phyloP scores from a whole-genome alignment of 2,329 filamentous ascomycete genomes.

The Colletotrichum lentis region DNA sequence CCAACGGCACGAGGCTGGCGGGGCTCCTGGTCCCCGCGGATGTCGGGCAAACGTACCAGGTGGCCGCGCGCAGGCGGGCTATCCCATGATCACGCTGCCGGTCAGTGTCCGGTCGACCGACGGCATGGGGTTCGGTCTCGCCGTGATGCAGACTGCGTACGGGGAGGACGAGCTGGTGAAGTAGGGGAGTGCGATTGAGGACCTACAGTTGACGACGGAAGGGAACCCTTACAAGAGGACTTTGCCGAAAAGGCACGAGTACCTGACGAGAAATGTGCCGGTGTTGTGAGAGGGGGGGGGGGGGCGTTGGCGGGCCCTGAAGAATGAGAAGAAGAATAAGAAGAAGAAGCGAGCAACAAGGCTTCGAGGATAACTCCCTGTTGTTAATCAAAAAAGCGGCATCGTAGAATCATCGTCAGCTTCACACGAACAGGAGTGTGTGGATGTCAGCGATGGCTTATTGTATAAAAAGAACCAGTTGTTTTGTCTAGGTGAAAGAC shows the following conservation, averaged over 20 bases:
- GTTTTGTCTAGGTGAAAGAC: no score
- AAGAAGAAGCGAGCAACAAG: no score
- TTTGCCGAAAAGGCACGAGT: slow-evolving; percentile 62
- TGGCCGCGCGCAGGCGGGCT: slow-evolving; percentile 81
- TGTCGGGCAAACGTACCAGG: slow-evolving; percentile 72
- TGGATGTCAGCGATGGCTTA: not conserved
- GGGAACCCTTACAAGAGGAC: slow-evolving; percentile 56
- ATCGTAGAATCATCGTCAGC: no score
- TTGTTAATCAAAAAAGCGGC: no score
- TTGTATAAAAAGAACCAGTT: not conserved
- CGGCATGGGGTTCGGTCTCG: slow-evolving; percentile 70
- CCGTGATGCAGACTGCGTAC: slow-evolving; percentile 67
- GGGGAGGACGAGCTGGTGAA: slow-evolving; percentile 65
- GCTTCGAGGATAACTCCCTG: no score
- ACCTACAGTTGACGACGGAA: slow-evolving; percentile 57
- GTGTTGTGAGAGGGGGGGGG: slow-evolving; percentile 26
- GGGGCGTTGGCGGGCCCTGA: not conserved
- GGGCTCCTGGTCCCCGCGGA: slow-evolving; percentile 74
- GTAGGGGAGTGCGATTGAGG: slow-evolving; percentile 71
- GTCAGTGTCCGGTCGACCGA: slow-evolving; percentile 61
- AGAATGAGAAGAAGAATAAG: no score
- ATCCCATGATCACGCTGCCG: slow-evolving; percentile 75
- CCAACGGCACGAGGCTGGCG: slow-evolving; percentile 56
- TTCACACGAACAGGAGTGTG: not conserved
- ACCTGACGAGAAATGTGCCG: slow-evolving; percentile 57